phyloP scores from a whole-genome alignment of 257 asterid genomes.

The Salvia rosmarinus region DNA sequence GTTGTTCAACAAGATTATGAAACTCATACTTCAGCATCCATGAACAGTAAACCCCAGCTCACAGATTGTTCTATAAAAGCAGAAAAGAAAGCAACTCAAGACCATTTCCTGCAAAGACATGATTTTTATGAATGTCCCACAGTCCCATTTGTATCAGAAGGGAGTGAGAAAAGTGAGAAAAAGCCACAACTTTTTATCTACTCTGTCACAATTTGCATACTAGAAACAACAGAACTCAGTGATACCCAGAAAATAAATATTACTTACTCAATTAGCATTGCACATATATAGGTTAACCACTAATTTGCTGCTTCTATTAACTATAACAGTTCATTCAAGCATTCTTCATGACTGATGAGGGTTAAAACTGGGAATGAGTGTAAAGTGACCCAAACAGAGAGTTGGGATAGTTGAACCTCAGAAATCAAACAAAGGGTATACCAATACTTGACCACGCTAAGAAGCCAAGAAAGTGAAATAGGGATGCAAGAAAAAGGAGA shows the following conservation, averaged over 20 bases:
- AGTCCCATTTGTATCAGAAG: not conserved
- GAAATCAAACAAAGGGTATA: constrained; percentile 39
- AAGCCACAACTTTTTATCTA: constrained; percentile 22
- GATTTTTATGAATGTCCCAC: not conserved
- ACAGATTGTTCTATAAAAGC: not conserved
- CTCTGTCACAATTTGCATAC: constrained; percentile 38
- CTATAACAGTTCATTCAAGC: constrained; percentile 22
- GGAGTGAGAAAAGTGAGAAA: constrained; percentile 14
- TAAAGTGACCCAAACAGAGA: constrained; percentile 32
- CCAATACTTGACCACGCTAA: constrained; percentile 30
- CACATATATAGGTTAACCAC: constrained; percentile 23
- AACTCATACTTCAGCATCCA: not conserved
- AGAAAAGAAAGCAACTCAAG: constrained; percentile 2
- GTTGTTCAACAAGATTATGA: not conserved
- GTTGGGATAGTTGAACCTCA: constrained; percentile 43
- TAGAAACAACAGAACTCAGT: constrained; percentile 33
- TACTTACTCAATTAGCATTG: constrained; percentile 8
- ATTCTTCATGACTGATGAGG: constrained; percentile 31
- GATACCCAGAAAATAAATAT: constrained; percentile 32
- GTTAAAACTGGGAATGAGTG: constrained; percentile 29
- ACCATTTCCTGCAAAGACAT: not conserved
- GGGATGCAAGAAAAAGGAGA: no score
- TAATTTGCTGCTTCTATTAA: constrained; percentile 6
- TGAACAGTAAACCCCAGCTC: constrained; percentile 20
- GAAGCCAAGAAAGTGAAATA: constrained; percentile 37